Conservation (phyloP, 2,329 filamentous ascomycete species). For the Chaetomiaceae sp. region DNA sequence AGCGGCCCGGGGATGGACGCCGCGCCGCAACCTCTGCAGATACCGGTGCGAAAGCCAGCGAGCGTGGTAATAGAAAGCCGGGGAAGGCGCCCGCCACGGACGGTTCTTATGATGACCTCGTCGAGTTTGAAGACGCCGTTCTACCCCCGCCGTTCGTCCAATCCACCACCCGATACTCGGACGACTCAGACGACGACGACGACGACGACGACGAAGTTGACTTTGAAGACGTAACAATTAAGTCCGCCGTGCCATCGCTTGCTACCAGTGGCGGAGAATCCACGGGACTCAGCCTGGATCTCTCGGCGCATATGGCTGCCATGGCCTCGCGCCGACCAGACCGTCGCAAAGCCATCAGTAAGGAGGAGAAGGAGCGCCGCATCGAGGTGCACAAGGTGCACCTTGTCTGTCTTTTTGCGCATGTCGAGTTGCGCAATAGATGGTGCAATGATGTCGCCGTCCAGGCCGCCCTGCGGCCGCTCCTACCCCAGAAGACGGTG, state of each 20-base stretch:
- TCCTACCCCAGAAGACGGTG: slow-evolving; percentile 61
- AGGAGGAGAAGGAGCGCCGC: slow-evolving; percentile 50
- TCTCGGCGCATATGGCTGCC: slow-evolving; percentile 40
- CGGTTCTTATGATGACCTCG: slow-evolving; percentile 35
- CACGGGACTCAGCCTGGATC: slow-evolving; percentile 44
- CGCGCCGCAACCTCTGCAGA: background rate
- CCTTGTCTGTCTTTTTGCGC: slow-evolving; percentile 72
- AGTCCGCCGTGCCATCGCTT: slow-evolving; percentile 17
- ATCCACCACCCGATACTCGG: slow-evolving; percentile 44
- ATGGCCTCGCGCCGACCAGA: slow-evolving; percentile 31
- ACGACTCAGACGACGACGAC: slow-evolving; percentile 35
- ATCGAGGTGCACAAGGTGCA: slow-evolving; percentile 82
- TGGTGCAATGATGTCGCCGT: slow-evolving; percentile 79
- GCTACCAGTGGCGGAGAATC: slow-evolving; percentile 23
- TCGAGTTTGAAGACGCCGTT: slow-evolving; percentile 46
- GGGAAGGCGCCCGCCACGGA: slow-evolving; percentile 13
- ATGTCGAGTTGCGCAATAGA: slow-evolving; percentile 69
- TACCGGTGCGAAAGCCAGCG: background rate
- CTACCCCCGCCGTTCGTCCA: slow-evolving; percentile 44
- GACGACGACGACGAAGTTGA: slow-evolving; percentile 37
- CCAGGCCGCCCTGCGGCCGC: slow-evolving; percentile 57
- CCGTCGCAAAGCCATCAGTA: slow-evolving; percentile 47
- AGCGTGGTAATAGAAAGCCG: background rate
- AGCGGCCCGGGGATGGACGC: slow-evolving; percentile 30
- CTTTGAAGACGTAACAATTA: slow-evolving; percentile 46